phyloP scores from a whole-genome alignment of 441 rosid genomes.

The Kokia cookei region DNA sequence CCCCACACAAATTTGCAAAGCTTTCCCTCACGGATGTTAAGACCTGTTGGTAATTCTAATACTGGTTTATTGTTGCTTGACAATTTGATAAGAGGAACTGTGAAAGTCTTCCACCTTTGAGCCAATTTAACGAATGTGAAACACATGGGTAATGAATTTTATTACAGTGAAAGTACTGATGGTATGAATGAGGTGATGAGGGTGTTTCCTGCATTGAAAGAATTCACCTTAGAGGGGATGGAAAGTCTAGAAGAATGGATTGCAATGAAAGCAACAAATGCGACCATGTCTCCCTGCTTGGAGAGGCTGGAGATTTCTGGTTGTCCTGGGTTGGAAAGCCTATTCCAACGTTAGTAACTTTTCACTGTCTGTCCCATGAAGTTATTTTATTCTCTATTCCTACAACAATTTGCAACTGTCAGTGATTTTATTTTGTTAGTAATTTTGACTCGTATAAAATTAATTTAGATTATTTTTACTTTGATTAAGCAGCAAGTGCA shows the following conservation, averaged over 20 bases:
- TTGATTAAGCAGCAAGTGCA: no score
- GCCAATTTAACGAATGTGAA: conserved; percentile 6
- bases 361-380: no score
- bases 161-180: not conserved
- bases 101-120: conserved; percentile 10
- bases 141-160: not conserved
- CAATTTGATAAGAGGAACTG: not conserved
- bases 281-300: not conserved
- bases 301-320: not conserved
- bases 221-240: not conserved
- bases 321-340: not conserved
- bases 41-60: not conserved
- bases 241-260: not conserved
- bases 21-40: not conserved
- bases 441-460: no score
- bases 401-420: no score
- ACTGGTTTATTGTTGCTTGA: not conserved
- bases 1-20: conserved; percentile 15
- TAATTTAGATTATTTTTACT: no score
- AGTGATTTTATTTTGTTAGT: no score
- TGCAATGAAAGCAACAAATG: not conserved
- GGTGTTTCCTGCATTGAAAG: conserved; percentile 11
- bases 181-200: not conserved
- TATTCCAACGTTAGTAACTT: no score
- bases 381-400: no score